Base-by-base conservation (phyloP, 306 rosid genomes). In the Prunus mume region DNA sequence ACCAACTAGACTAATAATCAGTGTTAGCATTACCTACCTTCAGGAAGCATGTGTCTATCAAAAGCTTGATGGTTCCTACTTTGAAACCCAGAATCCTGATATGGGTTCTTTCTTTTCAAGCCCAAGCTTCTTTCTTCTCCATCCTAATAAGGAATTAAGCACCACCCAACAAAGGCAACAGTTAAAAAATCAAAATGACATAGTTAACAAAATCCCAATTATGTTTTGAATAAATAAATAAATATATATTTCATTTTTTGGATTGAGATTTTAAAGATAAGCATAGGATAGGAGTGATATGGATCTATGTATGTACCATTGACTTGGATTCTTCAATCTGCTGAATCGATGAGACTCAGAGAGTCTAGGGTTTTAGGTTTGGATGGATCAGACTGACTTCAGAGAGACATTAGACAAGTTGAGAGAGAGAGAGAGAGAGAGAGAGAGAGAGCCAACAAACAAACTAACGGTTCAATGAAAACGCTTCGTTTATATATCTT, bases 41-140 rank as follows among this genome's bases (percentile, higher is more conserved):
- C 30, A 6, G 77, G 77, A 25, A 73, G 77, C 56, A 65, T 46
- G 77, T 43, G 61, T 25, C 58, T 13, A 18, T 73, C 77, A 18
- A 60, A 73, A 3, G 58, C 46, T 47, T 73, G 77, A 1, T 27
- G 77, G 30, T 58, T 58, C 51, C 76, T 72, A 18, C 18, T 25
- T 32, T 41, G 76, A 41, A 57, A 13, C 55, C 68, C 68, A 17
- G 69, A 34, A 45, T 45, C 77, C 57, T 46, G 45, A 10, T 57
- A 0, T 25, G 49, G 41, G 76, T 25, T 17, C 61, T 27, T 73
- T 27, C 77, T 60, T 7, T 73, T 73, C 27, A 45, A 27, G 2
- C 47, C 77, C 46, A 27, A 11, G 22, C 46, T 34, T 28, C 69
- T 46, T 3, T 60, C 69, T 27, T 61, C 69, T 60, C 77, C 65